Percentiles rank a stretch among this genome's conserved stretches.
Conservation (phyloP, 805 yeast genomes). For the Ogataea nakhonphanomensis region DNA sequence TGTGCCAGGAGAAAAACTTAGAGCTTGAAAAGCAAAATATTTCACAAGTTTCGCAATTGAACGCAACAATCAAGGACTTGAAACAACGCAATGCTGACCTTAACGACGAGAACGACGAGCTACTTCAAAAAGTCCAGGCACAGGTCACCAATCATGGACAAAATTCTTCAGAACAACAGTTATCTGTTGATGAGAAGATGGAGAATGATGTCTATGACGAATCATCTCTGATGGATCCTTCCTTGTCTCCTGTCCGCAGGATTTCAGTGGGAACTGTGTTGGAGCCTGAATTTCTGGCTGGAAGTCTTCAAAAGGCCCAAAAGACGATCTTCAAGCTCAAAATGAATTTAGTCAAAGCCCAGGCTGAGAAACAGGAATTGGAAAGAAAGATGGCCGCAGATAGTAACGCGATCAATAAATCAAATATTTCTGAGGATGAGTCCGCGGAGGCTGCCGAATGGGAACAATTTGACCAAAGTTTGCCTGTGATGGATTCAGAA, state of each 20-base stretch:
- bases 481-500: conserved; percentile 17
- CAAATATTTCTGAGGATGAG: not conserved
- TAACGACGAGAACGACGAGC: conserved; percentile 65
- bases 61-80: conserved; percentile 44
- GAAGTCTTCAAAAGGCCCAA: conserved; percentile 64
- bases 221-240: conserved; percentile 31
- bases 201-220: conserved; percentile 38
- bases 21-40: conserved; percentile 39
- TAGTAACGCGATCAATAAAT: not conserved
- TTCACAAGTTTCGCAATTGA: conserved; percentile 34
- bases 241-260: conserved; percentile 33
- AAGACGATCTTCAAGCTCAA: conserved; percentile 59
- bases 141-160: conserved; percentile 18
- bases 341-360: conserved; percentile 43
- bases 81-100: conserved; percentile 52
- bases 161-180: conserved; percentile 6
- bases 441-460: conserved; percentile 12
- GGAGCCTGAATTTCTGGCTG: conserved; percentile 63
- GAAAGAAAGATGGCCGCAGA: conserved; percentile 16
- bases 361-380: conserved; percentile 38
- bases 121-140: conserved; percentile 38
- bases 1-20: conserved; percentile 36
- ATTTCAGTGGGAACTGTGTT: conserved; percentile 42
- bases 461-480: conserved; percentile 23
- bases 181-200: conserved; percentile 8